A percentile compares a stretch with the other conserved stretches of the same genome.
Evolutionary conservation across 352 stramenopile species (phyloP).

Genomic region (Blastocystis sp.): DNA sequence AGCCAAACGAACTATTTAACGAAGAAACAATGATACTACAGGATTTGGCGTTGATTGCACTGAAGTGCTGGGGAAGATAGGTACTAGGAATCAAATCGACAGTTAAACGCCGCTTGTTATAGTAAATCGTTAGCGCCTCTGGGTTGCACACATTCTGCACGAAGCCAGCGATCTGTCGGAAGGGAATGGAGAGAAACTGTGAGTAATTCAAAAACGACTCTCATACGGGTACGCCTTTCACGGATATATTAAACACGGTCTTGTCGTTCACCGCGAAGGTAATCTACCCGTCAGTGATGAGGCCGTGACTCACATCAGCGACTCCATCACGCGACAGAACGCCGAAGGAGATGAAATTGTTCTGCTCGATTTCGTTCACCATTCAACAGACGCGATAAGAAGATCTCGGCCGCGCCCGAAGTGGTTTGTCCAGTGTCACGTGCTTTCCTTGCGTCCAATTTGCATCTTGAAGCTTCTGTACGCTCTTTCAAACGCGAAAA

Average conservation of each 20-base stretch:
- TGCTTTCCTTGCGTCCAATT: neutral
- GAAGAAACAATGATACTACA: constrained; percentile 25
- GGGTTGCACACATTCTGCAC: constrained; percentile 62
- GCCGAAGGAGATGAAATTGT: constrained; percentile 62
- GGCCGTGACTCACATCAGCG: constrained; percentile 1
- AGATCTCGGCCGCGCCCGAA: neutral
- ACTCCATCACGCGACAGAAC: constrained; percentile 20
- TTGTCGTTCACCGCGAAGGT: constrained; percentile 59
- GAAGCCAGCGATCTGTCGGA: constrained; percentile 57
- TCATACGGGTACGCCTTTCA: constrained; percentile 49
- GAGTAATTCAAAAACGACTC: neutral
- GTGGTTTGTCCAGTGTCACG: neutral
- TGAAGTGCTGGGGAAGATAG: constrained; percentile 67
- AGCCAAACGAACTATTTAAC: constrained; percentile 20
- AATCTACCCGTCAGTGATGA: constrained; percentile 10
- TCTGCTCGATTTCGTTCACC: constrained; percentile 28
- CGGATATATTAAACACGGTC: constrained; percentile 34
- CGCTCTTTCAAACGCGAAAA: too few species aligned
- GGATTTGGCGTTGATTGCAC: constrained; percentile 5
- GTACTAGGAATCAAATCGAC: neutral
- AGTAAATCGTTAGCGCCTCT: constrained; percentile 41
- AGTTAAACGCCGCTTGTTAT: constrained; percentile 17
- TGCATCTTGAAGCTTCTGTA: too few species aligned
- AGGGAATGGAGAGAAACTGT: constrained; percentile 40
- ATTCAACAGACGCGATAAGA: neutral